Evolutionary conservation across 2,329 filamentous ascomycete species (phyloP), one percentile per base, ranked within the genome.

Genomic region (Cordyceps tenuipes): DNA sequence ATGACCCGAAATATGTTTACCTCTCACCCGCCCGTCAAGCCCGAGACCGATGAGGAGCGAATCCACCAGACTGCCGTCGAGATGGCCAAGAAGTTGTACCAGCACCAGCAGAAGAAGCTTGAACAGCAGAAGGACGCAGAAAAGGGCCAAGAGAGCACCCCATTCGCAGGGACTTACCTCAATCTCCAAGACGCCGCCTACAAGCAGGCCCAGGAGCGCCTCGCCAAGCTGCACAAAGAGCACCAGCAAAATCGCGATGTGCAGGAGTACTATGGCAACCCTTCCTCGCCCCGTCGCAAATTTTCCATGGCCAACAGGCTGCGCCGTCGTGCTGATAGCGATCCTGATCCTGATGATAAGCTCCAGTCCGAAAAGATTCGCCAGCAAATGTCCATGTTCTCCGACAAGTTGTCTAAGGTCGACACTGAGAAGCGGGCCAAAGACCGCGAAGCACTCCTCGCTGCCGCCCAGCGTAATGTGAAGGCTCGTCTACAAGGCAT

Each of bases 31-130:
- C 87, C 86, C 0, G 83, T 95, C 3, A 79, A 83, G 29, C 76
- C 82, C 2, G 90, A 95, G 68, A 75, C 85, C 0, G 87, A 94
- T 46, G 91, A 96, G 67, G 88, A 91, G 65, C 84, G 86, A 5
- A 77, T 96, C 3, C 88, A 87, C 64, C 90, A 91, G 34, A 93
- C 91, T 21, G 91, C 92, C 2, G 78, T 96, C 3, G 90, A 89
- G 12, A 96, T 97, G 91, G 91, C 92, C 7, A 89, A 87, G 72
- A 84, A 88, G 66, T 93, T 96, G 85, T 96, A 91, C 69, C 82
- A 78, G 12, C 77, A 83, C 39, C 86, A 91, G 65, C 84, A 90
- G 63, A 82, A 81, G 62, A 80, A 80, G 62, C 77, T 82, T 1
- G 81, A 85, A 7, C 76, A 79, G 62, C 73, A 76, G 34, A 77